Evolutionary conservation across 495 filamentous ascomycete species (phyloP), one percentile per base, ranked within the genome.

Genomic region (Rusavskia elegans): DNA sequence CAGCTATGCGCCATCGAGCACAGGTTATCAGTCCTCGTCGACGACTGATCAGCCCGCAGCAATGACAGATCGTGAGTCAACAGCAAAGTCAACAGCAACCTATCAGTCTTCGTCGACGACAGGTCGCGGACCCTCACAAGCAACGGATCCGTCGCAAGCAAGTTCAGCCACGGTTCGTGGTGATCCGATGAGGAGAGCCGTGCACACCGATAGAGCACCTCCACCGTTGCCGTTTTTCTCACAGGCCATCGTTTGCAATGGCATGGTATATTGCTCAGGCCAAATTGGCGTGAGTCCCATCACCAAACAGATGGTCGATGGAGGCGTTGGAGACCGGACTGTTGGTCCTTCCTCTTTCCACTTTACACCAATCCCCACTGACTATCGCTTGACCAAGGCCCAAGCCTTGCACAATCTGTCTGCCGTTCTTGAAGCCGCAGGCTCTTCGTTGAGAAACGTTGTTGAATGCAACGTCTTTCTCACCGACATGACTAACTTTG

Each of bases 401-500:
- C 75, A 74, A 68, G 71, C 68, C 32, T 68, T 83, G 61, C 72
- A 76, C 56, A 87, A 85, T 63, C 70, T 87, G 23, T 66, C 69
- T 2, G 73, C 77, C n/a, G 71, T 87, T 29, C 75, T 87, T 41
- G 70, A 77, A 52, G 82, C 76, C 35, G 78, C 81, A 2, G 79
- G 79, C 8, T 78, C 77, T 40, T 66, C 67, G 38, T 66, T 85
- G 48, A 68, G 69, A 52, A 82, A 82, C 56, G 82, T 85, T 13
- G 73, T 87, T 48, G 83, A 85, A 63, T 77, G 79, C 56, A 82
- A 78, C 55, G 77, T 85, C 44, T 87, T 84, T 63, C 60, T 87
- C 39, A 74, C 76, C 6, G 73, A 73, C 51, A 85, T 87, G 82
- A 75, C 76, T 49, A 74, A 84, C 58, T 86, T 85, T 52, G 72